Conservation (phyloP, 257 asterid species). For the Solanum peruvianum region DNA sequence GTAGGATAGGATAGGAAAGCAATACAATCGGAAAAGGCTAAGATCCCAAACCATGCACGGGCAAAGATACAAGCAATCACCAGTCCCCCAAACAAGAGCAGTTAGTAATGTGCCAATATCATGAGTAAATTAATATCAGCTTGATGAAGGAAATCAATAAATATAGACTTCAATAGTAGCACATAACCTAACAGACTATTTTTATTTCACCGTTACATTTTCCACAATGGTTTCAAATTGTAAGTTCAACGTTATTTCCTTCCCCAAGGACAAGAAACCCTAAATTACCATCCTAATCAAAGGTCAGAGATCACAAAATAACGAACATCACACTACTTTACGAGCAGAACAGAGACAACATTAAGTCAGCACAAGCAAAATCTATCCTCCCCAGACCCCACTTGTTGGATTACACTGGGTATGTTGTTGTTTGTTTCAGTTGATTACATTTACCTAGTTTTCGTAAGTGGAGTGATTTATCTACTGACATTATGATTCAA, state of each 20-base stretch:
- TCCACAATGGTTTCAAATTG: not conserved
- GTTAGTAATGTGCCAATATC: not conserved
- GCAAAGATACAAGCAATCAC: not conserved
- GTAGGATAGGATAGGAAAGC: not conserved
- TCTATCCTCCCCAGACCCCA: not conserved
- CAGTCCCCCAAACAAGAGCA: not conserved
- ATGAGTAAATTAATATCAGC: not conserved
- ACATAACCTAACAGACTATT: not conserved
- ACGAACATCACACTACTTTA: not conserved
- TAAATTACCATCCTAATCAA: constrained; percentile 25
- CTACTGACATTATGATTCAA: not conserved
- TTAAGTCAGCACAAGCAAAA: not conserved
- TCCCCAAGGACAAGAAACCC: not conserved
- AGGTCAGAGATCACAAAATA: not conserved
- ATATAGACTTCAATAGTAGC: not conserved
- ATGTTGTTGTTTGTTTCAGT: not conserved
- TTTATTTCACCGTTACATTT: not conserved
- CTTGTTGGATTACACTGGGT: not conserved
- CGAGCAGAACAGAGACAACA: not conserved
- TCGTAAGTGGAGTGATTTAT: not conserved
- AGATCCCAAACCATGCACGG: not conserved
- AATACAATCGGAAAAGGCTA: not conserved
- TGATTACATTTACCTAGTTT: not conserved
- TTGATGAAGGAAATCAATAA: not conserved
- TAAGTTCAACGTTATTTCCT: not conserved